A percentile compares a stretch with the other conserved stretches of the same genome.
Evolutionary conservation across 805 yeast genomes (phyloP).

Genomic region (Deakozyma indianensis): DNA sequence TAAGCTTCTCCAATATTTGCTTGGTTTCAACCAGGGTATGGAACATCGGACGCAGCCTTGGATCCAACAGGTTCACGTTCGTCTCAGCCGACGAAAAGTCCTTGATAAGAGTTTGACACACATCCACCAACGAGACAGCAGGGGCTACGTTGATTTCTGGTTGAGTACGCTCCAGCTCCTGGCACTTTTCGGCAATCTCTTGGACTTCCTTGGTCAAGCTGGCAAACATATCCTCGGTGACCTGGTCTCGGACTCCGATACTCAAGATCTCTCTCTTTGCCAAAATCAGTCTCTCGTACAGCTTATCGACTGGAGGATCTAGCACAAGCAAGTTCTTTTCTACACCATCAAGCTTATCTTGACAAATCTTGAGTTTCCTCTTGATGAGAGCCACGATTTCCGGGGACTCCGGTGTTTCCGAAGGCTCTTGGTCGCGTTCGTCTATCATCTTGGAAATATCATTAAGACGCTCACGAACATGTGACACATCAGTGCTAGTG

Average conservation of each 20-base stretch:
- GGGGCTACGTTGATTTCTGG: background rate
- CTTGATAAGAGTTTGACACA: conserved; percentile 58
- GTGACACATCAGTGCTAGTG: conserved; percentile 70
- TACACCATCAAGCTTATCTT: conserved; percentile 40
- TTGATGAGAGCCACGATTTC: conserved; percentile 44
- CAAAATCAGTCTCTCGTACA: conserved; percentile 45
- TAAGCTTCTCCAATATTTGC: conserved; percentile 60
- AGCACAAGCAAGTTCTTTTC: conserved; percentile 41
- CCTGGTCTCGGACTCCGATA: conserved; percentile 29
- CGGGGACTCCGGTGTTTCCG: conserved; percentile 23
- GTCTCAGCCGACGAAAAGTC: conserved; percentile 43
- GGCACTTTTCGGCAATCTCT: conserved; percentile 24
- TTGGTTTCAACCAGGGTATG: conserved; percentile 50
- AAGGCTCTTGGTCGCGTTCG: conserved; percentile 20
- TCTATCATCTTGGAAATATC: conserved; percentile 56
- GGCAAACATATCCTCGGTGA: conserved; percentile 20
- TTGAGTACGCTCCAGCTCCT: background rate
- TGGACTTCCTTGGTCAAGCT: conserved; percentile 26
- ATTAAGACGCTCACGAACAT: conserved; percentile 56
- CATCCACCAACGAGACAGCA: conserved; percentile 39
- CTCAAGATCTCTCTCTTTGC: conserved; percentile 50
- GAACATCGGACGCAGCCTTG: conserved; percentile 44
- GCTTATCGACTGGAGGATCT: conserved; percentile 33
- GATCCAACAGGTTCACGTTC: conserved; percentile 24
- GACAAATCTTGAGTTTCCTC: conserved; percentile 51